Evolutionary conservation across 2,329 filamentous ascomycete species (phyloP), one percentile per base, ranked within the genome.

Genomic region (Atkinsonella hypoxylon): DNA sequence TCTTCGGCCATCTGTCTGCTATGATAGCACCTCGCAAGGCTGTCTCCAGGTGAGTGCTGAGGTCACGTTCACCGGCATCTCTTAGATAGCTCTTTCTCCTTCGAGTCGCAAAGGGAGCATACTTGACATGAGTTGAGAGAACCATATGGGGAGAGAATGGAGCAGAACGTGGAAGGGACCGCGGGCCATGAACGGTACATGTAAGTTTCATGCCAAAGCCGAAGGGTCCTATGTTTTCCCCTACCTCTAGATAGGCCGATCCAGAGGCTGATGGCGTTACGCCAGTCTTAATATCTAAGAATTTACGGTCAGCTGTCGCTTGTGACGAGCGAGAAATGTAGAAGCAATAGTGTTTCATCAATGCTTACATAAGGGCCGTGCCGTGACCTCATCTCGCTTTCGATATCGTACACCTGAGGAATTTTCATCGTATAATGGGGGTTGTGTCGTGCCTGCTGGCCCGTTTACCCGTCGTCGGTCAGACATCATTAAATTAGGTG

Each of bases 1-100:
- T 95, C 74, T 98, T 98, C n/a, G 93, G 93, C 88, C 91, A 98
- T 52, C 91, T 77, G 64, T 96, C 90, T 13, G 89, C 89, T 62
- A 97, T 91, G 47, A 97, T 82, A 8, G 89, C 87, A 1, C 91
- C 91, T 34, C 89, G 80, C 47, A 98, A 74, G 26, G 93, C 90
- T 15, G 89, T 91, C 67, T 97, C 90, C 3, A 98, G 73, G 64
- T 97, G 91, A 11, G 90, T 85, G 12, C 88, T 88, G 2, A 98
- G 76, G 63, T 98, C 93, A 47, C 90, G 80, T 70, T 98, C 93
- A 54, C 78, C 84, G 15, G 84, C 76, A 65, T 97, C 91, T 45
- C 90, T 82, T 20, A 95, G 72, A 64, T 96, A 95, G 12, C 90
- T 89, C 64, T 87, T 80, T 53, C 93, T 78, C 59, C 85, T 79